Conservation (phyloP, 805 yeast genomes). For the Suhomyces vadensis region DNA sequence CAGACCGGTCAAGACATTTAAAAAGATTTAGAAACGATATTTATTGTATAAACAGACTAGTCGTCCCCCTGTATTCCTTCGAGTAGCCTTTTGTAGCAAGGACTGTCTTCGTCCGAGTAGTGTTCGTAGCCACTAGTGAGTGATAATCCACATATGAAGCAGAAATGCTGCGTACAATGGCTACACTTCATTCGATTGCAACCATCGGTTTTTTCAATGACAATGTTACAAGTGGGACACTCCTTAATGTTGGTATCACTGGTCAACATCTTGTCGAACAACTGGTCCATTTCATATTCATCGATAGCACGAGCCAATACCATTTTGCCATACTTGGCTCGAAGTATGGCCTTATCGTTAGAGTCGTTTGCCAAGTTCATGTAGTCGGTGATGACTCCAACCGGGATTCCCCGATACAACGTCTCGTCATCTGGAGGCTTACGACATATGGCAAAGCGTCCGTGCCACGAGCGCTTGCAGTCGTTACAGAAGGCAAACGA, state of each 20-base stretch:
- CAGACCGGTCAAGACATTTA: constrained; percentile 9
- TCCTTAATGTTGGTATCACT: constrained; percentile 27
- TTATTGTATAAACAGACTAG: constrained; percentile 5
- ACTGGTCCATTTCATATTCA: constrained; percentile 47
- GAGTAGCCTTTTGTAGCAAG: constrained; percentile 53
- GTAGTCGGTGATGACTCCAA: constrained; percentile 38
- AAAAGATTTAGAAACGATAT: constrained; percentile 2
- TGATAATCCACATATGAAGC: constrained; percentile 55
- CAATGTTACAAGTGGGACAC: constrained; percentile 55
- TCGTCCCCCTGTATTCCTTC: constrained; percentile 45
- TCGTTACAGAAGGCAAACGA: constrained; percentile 54
- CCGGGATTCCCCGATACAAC: constrained; percentile 26
- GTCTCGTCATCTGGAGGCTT: constrained; percentile 17
- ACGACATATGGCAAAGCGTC: constrained; percentile 48
- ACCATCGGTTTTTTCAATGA: constrained; percentile 58
- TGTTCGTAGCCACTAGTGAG: constrained; percentile 53
- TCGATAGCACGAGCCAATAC: constrained; percentile 43
- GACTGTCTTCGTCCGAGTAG: constrained; percentile 40
- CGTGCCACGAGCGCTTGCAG: constrained; percentile 66
- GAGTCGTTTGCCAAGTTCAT: constrained; percentile 31
- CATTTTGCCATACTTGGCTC: constrained; percentile 47
- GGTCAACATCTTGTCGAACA: constrained; percentile 45
- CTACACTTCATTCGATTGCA: constrained; percentile 64
- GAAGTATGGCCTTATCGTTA: constrained; percentile 33
- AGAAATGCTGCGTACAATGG: constrained; percentile 49